phyloP scores from a whole-genome alignment of 495 filamentous ascomycete species.

The Talaromyces adpressus region DNA sequence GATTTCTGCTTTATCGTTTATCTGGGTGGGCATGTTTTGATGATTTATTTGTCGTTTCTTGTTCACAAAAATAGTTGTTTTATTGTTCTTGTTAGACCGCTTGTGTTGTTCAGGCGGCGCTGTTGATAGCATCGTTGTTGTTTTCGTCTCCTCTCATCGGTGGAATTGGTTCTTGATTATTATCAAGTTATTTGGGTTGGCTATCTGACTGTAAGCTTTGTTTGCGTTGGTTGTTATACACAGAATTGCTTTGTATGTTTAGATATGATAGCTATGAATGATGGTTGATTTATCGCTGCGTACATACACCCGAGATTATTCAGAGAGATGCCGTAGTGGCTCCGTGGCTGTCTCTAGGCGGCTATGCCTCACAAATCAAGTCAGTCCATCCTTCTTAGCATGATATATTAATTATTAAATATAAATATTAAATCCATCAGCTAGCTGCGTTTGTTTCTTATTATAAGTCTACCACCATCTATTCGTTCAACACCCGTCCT shows the following conservation, averaged over 20 bases:
- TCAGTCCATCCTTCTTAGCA: neutral
- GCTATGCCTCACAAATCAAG: neutral
- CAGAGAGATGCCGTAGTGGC: neutral
- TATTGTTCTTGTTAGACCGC: neutral
- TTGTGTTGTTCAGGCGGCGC: neutral
- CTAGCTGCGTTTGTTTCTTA: neutral
- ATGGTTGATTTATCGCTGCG: neutral
- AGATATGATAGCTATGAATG: conserved; percentile 1
- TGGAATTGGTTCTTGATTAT: neutral
- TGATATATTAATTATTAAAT: neutral
- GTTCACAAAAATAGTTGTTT: neutral
- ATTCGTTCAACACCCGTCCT: no score
- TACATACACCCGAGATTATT: neutral
- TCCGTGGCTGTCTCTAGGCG: neutral
- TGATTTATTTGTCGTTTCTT: conserved; percentile 1
- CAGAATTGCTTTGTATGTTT: conserved; percentile 3
- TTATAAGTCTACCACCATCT: neutral
- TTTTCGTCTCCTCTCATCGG: neutral
- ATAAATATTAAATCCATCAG: neutral
- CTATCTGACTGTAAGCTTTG: neutral
- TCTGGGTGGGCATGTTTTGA: conserved; percentile 4
- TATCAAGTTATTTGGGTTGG: neutral
- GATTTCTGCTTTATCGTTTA: neutral
- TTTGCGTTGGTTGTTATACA: conserved; percentile 1
- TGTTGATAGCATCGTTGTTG: neutral